phyloP scores from a whole-genome alignment of 352 stramenopile genomes.

The Aphanomyces stellatus region DNA sequence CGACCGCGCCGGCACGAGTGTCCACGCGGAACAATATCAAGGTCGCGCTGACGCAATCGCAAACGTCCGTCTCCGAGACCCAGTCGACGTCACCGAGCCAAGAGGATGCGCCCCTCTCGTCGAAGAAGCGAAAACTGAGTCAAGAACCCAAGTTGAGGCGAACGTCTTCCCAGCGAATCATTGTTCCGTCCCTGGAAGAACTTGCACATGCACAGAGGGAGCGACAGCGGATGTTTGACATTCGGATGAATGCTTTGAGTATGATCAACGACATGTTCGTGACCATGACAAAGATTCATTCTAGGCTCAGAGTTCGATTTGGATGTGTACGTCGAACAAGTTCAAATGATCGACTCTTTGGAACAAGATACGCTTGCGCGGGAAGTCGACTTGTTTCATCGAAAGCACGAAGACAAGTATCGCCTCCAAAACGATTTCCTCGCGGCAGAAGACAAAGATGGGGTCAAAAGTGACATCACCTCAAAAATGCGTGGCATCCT shows the following conservation, averaged over 20 bases:
- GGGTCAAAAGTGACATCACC: constrained; percentile 95
- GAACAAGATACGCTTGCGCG: constrained; percentile 30
- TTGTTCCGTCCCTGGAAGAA: too few species aligned
- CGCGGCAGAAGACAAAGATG: constrained; percentile 74
- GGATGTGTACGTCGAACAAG: constrained; percentile 35
- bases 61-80: not conserved
- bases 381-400: constrained; percentile 56
- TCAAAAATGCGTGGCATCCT: constrained; percentile 99
- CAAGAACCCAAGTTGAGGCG: too few species aligned
- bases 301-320: constrained; percentile 62
- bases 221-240: constrained; percentile 15
- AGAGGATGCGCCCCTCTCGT: not conserved
- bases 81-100: constrained; percentile 25
- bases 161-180: too few species aligned
- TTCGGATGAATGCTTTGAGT: constrained; percentile 17
- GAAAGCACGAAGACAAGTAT: constrained; percentile 72
- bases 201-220: not conserved
- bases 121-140: constrained; percentile 8
- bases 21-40: constrained; percentile 23
- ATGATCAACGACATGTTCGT: not conserved
- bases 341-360: constrained; percentile 51
- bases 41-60: constrained; percentile 25
- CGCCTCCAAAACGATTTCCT: constrained; percentile 51
- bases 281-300: not conserved
- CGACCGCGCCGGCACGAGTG: constrained; percentile 24